Percentiles rank a stretch among this genome's conserved stretches.
These are phyloP conservation scores for Penicillium thymicola DNA, from an alignment of 2,329 filamentous ascomycete species.

Conservation along the genomic window DNA sequence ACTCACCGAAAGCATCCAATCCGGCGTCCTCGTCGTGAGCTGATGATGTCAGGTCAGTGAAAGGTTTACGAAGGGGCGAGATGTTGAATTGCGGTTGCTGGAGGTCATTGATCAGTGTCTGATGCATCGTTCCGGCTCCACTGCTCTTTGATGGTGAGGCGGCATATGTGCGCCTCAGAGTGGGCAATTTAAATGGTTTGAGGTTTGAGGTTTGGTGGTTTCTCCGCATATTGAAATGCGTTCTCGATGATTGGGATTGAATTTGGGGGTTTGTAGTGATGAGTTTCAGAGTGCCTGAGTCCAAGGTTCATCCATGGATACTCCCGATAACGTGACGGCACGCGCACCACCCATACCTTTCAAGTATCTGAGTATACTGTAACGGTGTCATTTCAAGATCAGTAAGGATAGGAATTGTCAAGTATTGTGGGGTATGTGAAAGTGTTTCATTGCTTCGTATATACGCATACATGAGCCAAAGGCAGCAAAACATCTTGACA, in stretches of 20 bases:
- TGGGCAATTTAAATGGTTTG: constrained; percentile 7
- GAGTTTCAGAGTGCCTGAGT: not conserved
- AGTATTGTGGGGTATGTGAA: constrained; percentile 10
- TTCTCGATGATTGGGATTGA: not conserved
- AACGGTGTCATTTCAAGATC: not conserved
- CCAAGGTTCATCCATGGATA: not conserved
- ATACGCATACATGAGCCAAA: constrained; percentile 26
- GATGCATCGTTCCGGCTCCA: constrained; percentile 11
- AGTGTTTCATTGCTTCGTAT: constrained; percentile 25
- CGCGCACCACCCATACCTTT: not conserved
- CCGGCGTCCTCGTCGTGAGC: constrained; percentile 26
- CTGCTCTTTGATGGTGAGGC: constrained; percentile 9
- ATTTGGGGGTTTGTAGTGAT: not conserved
- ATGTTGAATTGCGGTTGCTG: constrained; percentile 12
- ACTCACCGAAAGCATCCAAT: constrained; percentile 51
- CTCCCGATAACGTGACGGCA: constrained; percentile 8
- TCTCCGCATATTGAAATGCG: constrained; percentile 18
- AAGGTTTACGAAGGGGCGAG: not conserved
- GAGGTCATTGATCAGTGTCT: constrained; percentile 25
- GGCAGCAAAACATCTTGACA: constrained; percentile 4
- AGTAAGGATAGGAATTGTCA: not conserved
- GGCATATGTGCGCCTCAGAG: constrained; percentile 11
- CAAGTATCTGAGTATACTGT: no score
- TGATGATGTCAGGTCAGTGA: not conserved
- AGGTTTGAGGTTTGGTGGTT: constrained; percentile 4